A percentile compares a stretch with the other conserved stretches of the same genome.
phyloP scores from a whole-genome alignment of 257 asterid species.

The Oldenlandia corymbosa region DNA sequence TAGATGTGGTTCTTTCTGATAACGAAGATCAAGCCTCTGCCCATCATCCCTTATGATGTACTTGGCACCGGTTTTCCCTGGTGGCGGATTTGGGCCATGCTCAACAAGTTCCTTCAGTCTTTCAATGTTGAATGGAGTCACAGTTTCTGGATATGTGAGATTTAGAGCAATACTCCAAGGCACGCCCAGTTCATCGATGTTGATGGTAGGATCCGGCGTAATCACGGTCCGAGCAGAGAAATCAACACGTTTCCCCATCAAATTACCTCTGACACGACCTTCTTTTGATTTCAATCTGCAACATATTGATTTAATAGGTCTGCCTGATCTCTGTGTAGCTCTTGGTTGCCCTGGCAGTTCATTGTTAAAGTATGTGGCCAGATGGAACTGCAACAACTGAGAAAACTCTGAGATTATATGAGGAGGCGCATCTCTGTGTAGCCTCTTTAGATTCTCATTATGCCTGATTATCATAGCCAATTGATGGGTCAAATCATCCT shows the following conservation, averaged over 20 bases:
- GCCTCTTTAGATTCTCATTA: constrained; percentile 92
- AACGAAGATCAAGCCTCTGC: constrained; percentile 98
- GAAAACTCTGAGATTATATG: constrained; percentile 98
- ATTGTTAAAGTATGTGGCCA: constrained; percentile 97
- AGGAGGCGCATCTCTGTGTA: constrained; percentile 95
- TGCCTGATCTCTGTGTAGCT: constrained; percentile 99
- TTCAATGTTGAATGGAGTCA: constrained; percentile 97
- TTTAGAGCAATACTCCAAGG: constrained; percentile 99
- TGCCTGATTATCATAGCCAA: constrained; percentile 96
- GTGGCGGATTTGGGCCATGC: constrained; percentile 99
- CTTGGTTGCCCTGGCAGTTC: constrained; percentile 99
- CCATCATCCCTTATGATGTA: constrained; percentile 99
- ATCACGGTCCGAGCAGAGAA: constrained; percentile 99
- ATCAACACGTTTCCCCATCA: constrained; percentile 99
- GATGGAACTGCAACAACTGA: constrained; percentile 91
- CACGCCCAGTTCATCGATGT: constrained; percentile 92
- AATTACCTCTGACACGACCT: constrained; percentile 95
- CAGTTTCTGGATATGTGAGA: constrained; percentile 98
- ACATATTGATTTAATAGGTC: constrained; percentile 95
- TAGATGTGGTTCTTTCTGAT: constrained; percentile 92
- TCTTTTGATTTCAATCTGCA: constrained; percentile 97
- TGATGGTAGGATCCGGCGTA: constrained; percentile 97
- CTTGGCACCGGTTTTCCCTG: constrained; percentile 98
- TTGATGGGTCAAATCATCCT: constrained; percentile 99
- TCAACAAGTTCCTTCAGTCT: constrained; percentile 99